phyloP scores from a whole-genome alignment of 495 filamentous ascomycete species.

The Hyaloscypha variabilis region DNA sequence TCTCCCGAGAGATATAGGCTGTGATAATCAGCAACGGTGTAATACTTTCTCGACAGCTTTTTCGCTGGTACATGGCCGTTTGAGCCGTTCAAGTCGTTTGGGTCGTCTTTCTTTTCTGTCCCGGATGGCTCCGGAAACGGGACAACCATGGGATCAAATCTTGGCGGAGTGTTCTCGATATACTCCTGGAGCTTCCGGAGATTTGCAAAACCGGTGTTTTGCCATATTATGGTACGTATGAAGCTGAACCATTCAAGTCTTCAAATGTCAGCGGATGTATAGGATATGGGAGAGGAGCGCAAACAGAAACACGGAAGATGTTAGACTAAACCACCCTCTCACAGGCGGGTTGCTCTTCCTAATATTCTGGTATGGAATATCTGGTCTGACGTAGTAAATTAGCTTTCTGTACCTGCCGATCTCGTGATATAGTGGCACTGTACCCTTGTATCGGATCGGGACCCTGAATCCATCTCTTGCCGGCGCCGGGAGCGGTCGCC shows the following conservation, averaged over 20 bases:
- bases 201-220: conserved; percentile 70
- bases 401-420: background rate
- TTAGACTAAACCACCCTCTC: conserved; percentile 6
- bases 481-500: background rate
- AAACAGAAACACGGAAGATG: conserved; percentile 15
- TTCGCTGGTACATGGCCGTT: background rate
- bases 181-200: conserved; percentile 60
- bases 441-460: conserved; percentile 24
- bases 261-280: background rate
- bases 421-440: conserved; percentile 1
- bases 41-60: conserved; percentile 47
- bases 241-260: conserved; percentile 40
- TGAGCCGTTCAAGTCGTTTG: background rate
- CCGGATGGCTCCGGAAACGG: background rate
- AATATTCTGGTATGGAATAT: conserved; percentile 18
- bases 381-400: conserved; percentile 4
- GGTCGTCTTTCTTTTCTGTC: conserved; percentile 13
- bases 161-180: conserved; percentile 66
- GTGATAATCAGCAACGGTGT: conserved; percentile 76
- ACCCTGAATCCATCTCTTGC: conserved; percentile 6
- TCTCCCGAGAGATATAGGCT: conserved; percentile 67
- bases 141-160: conserved; percentile 21
- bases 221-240: conserved; percentile 66
- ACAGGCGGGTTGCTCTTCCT: conserved; percentile 21
- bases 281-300: background rate